phyloP scores from a whole-genome alignment of 2,329 filamentous ascomycete genomes.

The Diaporthe batatas region DNA sequence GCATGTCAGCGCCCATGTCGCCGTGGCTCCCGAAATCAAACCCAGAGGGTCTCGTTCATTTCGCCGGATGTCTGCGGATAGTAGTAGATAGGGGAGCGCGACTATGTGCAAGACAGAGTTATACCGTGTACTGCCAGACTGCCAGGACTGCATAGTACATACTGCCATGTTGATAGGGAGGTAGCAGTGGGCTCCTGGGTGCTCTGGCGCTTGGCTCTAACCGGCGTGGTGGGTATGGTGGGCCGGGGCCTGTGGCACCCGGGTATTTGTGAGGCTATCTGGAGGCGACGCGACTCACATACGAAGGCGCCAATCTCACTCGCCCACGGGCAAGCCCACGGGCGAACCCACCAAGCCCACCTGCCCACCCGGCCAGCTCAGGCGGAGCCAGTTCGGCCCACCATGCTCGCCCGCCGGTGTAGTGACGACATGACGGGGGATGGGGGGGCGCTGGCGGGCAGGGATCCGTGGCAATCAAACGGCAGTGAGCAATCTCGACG shows the following conservation, averaged over 20 bases:
- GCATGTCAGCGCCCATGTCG: conserved; percentile 1
- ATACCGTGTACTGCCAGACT: no score
- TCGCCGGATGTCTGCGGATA: neutral
- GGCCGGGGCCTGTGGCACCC: conserved; percentile 4
- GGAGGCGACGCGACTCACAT: conserved; percentile 31
- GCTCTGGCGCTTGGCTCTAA: conserved; percentile 26
- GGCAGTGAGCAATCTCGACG: conserved; percentile 23
- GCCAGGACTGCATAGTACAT: no score
- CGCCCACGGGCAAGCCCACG: neutral
- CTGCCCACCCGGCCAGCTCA: neutral
- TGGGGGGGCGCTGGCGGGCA: conserved; percentile 3
- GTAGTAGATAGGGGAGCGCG: neutral
- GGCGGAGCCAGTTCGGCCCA: conserved; percentile 22
- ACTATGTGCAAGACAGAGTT: neutral
- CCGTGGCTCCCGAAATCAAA: conserved; percentile 24
- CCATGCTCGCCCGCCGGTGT: conserved; percentile 5
- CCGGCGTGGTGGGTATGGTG: neutral
- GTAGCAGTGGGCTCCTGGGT: conserved; percentile 13
- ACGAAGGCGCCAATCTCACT: conserved; percentile 31
- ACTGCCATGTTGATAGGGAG: conserved; percentile 22
- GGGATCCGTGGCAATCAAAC: conserved; percentile 29
- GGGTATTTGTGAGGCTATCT: conserved; percentile 33
- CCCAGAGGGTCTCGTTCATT: conserved; percentile 13
- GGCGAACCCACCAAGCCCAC: neutral
- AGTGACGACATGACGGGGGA: conserved; percentile 27